Base-by-base conservation (phyloP, 2,329 filamentous ascomycete genomes). In the Talaromyces sp. region DNA sequence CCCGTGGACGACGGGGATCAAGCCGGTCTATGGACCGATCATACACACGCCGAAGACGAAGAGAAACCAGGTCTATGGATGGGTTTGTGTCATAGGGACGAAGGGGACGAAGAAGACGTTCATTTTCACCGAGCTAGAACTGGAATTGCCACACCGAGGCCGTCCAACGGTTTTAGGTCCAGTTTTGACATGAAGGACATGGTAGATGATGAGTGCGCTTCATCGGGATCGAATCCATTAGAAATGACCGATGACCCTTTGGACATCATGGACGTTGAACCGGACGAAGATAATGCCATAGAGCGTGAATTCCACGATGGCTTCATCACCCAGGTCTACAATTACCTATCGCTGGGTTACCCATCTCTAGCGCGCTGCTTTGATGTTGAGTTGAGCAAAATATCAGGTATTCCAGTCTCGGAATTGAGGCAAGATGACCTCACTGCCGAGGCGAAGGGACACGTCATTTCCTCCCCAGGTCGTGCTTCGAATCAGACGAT, bases 321-420 rank as follows among this genome's bases (percentile, higher is more conserved):
- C 3, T 97, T 97, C 75, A 87, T 97, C 64, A 97, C 93, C 0
- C 94, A 98, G 77, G 93, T 98, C 8, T 98, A 96, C 84, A 97
- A 98, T 77, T 98, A 98, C 77, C 84, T 98, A 16, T 96, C 92
- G 0, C 85, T 98, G 5, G 94, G 94, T 5, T 97, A 97, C 76
- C 93, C 94, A 3, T 89, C 91, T 39, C 87, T 93, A 72, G 94
- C 93, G 11, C 87, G 90, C 24, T 85, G 87, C 43, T 98, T 91
- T 73, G 94, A 98, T 73, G 85, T 89, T 11, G 94, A 98, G 80
- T 83, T 98, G 22, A 87, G 89, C 70, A 92, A 90, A 74, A 96
- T 97, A 64, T 90, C 89, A 37, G 83, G 85, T 10, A 87, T 96
- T 7, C 75, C 86, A 0, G 74, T 94, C 8, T 81, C 84, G 2